Base-by-base conservation (phyloP, 2,329 filamentous ascomycete genomes). In the Pseudogymnoascus sp. region DNA sequence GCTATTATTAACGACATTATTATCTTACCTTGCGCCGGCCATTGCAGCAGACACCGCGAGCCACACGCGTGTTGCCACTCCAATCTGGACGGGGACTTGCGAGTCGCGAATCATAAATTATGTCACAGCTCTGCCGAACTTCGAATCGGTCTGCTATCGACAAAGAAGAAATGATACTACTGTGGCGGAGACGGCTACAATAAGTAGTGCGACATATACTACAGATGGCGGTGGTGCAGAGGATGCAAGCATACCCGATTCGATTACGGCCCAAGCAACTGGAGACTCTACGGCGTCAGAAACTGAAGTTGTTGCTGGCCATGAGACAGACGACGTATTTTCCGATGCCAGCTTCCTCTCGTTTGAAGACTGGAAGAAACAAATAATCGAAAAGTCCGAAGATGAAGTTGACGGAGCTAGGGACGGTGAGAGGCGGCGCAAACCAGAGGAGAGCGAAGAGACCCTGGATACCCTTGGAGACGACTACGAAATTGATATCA, bases 281-380 rank as follows among this genome's bases (percentile, higher is more conserved):
- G 47, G 47, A 8, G 47, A 54, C 5, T 11, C 57, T 59, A 26
- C n/a, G 39, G 59, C 35, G 36, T 26, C 57, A 59, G 57, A 59
- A 15, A 37, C 33, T 3, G 26, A 15, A 21, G 33, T 37, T 41
- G 13, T 31, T 26, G 59, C 59, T 24, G 24, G 36, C 13, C 21
- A 60, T 29, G 81, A 85, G 61, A 71, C 78, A 13, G 86, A 89
- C 62, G 78, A 79, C 5, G 88, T 89, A 57, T 78, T 88, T 9
- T 87, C 90, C 69, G 89, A 90, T 67, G 83, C 87, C 50, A 87
- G 92, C 5, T 97, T 97, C 73, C 85, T 97, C 68, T 97, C 94
- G 0, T 99, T 99, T 68, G 94, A 97, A 72, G 93, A 97, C 69
- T 99, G 94, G 94, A 97, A 96, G 76, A 90, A 88, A 70, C 89